Percentiles rank a stretch among this genome's conserved stretches.
Conservation (phyloP, 768 basidiomycete genomes). For the Agrocybe praecox region DNA sequence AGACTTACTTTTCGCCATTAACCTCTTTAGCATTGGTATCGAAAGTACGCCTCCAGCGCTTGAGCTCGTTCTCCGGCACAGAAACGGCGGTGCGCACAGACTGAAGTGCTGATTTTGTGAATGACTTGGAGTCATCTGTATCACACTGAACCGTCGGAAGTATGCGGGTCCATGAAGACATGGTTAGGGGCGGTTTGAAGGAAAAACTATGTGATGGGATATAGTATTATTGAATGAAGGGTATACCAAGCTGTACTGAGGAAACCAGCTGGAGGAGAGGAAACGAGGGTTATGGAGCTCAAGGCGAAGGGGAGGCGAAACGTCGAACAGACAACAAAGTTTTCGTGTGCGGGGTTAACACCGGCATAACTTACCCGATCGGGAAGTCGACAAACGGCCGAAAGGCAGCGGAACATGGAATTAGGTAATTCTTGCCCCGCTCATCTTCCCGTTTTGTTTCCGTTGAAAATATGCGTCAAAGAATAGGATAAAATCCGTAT, state of each 20-base stretch:
- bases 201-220: conserved; percentile 13
- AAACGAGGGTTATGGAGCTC: conserved; percentile 7
- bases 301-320: conserved; percentile 12
- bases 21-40: conserved; percentile 79
- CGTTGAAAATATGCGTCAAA: background rate
- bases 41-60: conserved; percentile 87
- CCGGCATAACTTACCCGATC: conserved; percentile 16
- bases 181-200: conserved; percentile 3
- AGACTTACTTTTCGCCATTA: conserved; percentile 80
- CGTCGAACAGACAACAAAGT: conserved; percentile 24
- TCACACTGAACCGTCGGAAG: conserved; percentile 60
- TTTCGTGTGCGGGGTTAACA: conserved; percentile 39
- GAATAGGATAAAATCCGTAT: background rate
- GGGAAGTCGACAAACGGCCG: conserved; percentile 15
- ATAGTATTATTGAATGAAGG: conserved; percentile 13
- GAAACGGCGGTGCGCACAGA: conserved; percentile 70
- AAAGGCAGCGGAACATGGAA: background rate
- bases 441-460: conserved; percentile 11
- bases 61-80: conserved; percentile 81
- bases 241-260: conserved; percentile 13
- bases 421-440: conserved; percentile 7
- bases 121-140: conserved; percentile 43
- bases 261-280: conserved; percentile 11
- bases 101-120: conserved; percentile 58
- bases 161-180: conserved; percentile 23